Base-by-base conservation (phyloP, 2,329 filamentous ascomycete species). In the Cercospora berteroae region DNA sequence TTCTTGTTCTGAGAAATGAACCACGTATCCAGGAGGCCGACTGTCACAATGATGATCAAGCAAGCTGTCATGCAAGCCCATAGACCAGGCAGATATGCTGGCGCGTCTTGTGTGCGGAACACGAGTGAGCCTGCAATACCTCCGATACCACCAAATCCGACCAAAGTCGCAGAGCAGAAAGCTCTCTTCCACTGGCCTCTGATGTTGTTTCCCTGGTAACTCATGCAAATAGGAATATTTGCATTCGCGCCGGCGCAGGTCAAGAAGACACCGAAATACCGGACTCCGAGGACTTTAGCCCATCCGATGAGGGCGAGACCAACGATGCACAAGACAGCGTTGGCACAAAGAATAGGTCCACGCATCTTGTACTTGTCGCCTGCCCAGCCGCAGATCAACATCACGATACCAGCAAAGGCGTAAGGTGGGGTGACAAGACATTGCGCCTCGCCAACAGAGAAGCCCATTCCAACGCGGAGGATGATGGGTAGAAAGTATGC, bases 101-200 rank as follows among this genome's bases (percentile, higher is more conserved):
- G 70, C n/a, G 67, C 48, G 58, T 73, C 72, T 36, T 72, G 70
- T 1, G 65, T 68, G n/a, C 70, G 56, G 39, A 70, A 71, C 2
- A 71, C 70, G 18, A 71, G 50, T 10, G 59, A 66, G 2, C 70
- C 70, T 13, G 70, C 70, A 62, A 71, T 71, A 48, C 70, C 70
- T 18, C 70, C 70, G 33, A 71, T 69, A n/a, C 70, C 70, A n/a
- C 91, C 91, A 67, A 91, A 87, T 0, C 89, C 90, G 3, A 95
- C 89, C 2, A 94, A 84, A 0, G 88, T 89, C 1, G 92, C 90
- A 70, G 87, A 90, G 79, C 87, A 90, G 73, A 94, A 89, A 0
- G 91, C 91, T 48, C 92, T 87, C 82, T 94, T 95, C 91, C 91
- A 95, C 79, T 94, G 91, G 0, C 92, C 92, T 63, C 90, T 88